Evolutionary conservation across 441 rosid species (phyloP).

Genomic region (Jatropha multifida): DNA sequence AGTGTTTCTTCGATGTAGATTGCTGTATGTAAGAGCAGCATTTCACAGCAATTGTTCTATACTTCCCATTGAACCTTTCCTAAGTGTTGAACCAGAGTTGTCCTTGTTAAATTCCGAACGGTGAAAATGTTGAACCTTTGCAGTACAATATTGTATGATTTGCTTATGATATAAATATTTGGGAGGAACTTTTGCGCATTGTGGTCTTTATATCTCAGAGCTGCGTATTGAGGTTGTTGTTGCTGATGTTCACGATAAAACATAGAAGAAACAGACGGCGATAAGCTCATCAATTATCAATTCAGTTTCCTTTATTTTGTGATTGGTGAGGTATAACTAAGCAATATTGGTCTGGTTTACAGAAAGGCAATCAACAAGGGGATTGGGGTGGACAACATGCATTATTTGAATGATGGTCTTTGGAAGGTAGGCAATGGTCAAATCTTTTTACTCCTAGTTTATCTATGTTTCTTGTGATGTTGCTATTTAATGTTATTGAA

Average conservation of each 20-base stretch:
- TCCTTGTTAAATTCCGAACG: not conserved
- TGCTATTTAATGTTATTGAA: not conserved
- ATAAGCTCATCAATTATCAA: not conserved
- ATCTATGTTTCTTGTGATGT: too few relatives aligned
- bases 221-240: not conserved
- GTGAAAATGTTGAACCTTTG: not conserved
- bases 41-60: not conserved
- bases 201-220: not conserved
- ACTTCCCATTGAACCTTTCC: not conserved
- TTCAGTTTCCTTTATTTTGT: not conserved
- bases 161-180: not conserved
- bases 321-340: not conserved
- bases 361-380: conserved; percentile 92
- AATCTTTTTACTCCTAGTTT: not conserved
- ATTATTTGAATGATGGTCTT: conserved; percentile 95
- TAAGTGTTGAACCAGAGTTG: not conserved
- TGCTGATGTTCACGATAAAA: not conserved
- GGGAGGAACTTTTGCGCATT: not conserved
- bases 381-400: conserved; percentile 97
- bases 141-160: not conserved
- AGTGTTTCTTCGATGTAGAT: too few relatives aligned
- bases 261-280: not conserved
- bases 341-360: conserved; percentile 26
- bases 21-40: not conserved
- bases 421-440: conserved; percentile 68